Evolutionary conservation across 2,329 filamentous ascomycete genomes (phyloP), one percentile per base, ranked within the genome.

Genomic region (Chaetomiaceae sp.): DNA sequence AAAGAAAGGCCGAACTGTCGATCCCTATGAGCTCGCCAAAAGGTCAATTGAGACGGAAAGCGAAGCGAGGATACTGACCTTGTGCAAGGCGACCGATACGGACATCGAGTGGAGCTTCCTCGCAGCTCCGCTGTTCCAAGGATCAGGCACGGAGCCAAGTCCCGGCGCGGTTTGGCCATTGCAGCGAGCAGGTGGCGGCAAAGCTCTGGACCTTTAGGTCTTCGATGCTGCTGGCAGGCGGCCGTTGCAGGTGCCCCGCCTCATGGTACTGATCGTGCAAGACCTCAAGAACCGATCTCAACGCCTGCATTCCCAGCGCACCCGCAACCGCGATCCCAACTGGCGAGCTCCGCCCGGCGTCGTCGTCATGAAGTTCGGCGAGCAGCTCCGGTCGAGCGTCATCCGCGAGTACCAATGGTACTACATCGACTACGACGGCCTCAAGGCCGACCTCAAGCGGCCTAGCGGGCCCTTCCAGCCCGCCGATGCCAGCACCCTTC

Each of bases 331-430:
- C 19, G 49, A 56, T 26, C 45, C 59, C 56, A 49, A 50, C 40
- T 66, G 63, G 59, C 64, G 59, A 54, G 64, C 70, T 53, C 62
- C 63, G 27, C 77, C 75, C 36, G 76, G 76, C 50, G 65, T 73
- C 54, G 64, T 80, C 69, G 71, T 78, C 71, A 84, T 84, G 80
- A 84, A 84, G 76, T 98, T 97, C 75, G 93, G 93, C 66, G 88
- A 96, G 70, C 90, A 98, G 76, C 82, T 98, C 62, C 88, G 88
- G 55, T 91, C 88, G 61, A 96, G 90, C 65, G 79, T 95, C 63
- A 95, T 97, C 69, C 89, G 87, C 74, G 90, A 97, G 71, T 98
- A 94, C 72, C 84, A 90, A 67, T 95, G 90, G 83, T 88, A 95
- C 74, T 98, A 98, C 72, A 96, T 98, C 69, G 86, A 88, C 70